These are phyloP conservation scores for Alectoria sarmentosa DNA, from an alignment of 495 filamentous ascomycete genomes.

Conservation along the genomic window DNA sequence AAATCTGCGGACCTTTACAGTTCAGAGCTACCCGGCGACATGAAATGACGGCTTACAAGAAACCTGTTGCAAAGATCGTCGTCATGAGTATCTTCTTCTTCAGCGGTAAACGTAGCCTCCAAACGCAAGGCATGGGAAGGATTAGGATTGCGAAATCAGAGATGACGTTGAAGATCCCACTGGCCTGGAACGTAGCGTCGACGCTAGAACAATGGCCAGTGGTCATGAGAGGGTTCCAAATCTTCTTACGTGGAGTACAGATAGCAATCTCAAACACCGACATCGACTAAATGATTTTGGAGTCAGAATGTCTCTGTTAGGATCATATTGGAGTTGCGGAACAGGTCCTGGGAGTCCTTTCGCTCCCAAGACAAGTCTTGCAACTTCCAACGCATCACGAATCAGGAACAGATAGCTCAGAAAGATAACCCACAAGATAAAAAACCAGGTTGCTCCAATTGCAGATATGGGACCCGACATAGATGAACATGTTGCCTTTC, in stretches of 20 bases:
- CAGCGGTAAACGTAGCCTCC: slow-evolving; percentile 4
- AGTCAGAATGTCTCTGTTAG: too few species aligned
- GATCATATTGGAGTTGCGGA: too few species aligned
- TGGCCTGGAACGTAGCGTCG: slow-evolving; percentile 22
- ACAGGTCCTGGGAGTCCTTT: too few species aligned
- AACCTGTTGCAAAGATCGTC: slow-evolving; percentile 10
- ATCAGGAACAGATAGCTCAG: background rate
- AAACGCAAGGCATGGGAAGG: slow-evolving; percentile 6
- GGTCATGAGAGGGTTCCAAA: background rate
- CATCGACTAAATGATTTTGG: too few species aligned
- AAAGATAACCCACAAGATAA: background rate
- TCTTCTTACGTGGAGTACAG: background rate
- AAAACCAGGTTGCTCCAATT: background rate
- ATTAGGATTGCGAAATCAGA: slow-evolving; percentile 10
- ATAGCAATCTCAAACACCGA: too few species aligned
- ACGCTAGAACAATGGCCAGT: slow-evolving; percentile 31
- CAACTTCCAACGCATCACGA: too few species aligned
- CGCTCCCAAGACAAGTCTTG: too few species aligned
- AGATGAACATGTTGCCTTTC: background rate
- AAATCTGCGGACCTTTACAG: background rate
- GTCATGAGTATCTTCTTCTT: background rate
- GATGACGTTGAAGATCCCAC: slow-evolving; percentile 9
- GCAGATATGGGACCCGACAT: background rate
- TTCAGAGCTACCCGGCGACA: too few species aligned
- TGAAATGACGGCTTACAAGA: too few species aligned